phyloP scores from a whole-genome alignment of 257 asterid species.

The Rauvolfia tetraphylla region DNA sequence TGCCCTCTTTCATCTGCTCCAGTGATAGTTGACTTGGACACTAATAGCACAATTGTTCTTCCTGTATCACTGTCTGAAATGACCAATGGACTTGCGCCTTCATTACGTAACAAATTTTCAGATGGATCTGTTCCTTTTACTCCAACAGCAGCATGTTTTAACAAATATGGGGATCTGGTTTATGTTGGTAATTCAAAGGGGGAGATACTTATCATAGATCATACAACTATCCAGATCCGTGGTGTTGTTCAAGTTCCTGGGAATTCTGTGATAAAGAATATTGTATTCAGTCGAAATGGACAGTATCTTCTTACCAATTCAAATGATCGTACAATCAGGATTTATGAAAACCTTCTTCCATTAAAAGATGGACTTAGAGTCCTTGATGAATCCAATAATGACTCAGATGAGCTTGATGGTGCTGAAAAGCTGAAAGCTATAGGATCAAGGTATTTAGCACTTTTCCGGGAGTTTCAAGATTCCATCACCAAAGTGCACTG shows the following conservation, averaged over 20 bases:
- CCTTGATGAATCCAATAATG: conserved; percentile 36
- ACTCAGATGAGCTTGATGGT: conserved; percentile 46
- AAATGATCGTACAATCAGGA: conserved; percentile 71
- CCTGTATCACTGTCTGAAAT: conserved; percentile 62
- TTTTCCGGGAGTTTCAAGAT: conserved; percentile 80
- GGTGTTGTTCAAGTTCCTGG: conserved; percentile 66
- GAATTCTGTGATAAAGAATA: conserved; percentile 69
- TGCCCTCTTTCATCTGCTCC: conserved; percentile 93
- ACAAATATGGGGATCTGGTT: conserved; percentile 74
- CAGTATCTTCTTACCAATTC: conserved; percentile 85
- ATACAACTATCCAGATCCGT: conserved; percentile 40
- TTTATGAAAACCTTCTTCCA: conserved; percentile 79
- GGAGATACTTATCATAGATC: conserved; percentile 75
- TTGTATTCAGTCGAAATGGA: conserved; percentile 72
- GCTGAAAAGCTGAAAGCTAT: conserved; percentile 58
- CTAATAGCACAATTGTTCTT: conserved; percentile 50
- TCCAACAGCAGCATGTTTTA: conserved; percentile 90
- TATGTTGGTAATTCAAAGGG: conserved; percentile 87
- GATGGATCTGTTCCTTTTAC: conserved; percentile 81
- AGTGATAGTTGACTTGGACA: conserved; percentile 58
- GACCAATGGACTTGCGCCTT: conserved; percentile 44
- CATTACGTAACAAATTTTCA: conserved; percentile 57
- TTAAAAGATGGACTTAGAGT: conserved; percentile 48
- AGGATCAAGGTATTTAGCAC: conserved; percentile 63
- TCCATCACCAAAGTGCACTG: conserved; percentile 84